phyloP scores from a whole-genome alignment of 345 rosid species.

The Heritiera littoralis region DNA sequence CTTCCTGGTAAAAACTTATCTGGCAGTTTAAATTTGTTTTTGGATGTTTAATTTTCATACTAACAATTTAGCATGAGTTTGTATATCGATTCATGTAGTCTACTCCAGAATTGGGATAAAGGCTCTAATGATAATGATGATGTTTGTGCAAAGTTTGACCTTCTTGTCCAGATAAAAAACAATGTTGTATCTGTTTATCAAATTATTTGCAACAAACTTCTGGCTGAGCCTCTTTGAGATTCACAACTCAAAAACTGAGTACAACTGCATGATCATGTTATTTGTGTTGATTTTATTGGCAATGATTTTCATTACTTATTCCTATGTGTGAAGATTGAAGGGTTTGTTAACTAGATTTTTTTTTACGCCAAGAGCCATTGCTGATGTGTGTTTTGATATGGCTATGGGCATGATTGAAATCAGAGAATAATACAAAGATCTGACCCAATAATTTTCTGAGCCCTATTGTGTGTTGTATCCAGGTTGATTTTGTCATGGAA shows the following conservation, averaged over 20 bases:
- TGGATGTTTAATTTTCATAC: background rate
- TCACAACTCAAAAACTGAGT: background rate
- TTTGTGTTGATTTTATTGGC: background rate
- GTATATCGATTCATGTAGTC: no score
- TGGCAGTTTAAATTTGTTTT: background rate
- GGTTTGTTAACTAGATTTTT: background rate
- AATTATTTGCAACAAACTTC: background rate
- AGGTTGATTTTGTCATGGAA: conserved; percentile 98
- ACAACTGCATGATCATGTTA: background rate
- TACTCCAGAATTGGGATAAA: no score
- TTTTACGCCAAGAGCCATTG: background rate
- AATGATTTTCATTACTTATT: background rate
- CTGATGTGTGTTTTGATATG: background rate
- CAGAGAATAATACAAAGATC: background rate
- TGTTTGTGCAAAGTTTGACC: background rate
- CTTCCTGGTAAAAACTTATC: background rate
- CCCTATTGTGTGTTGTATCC: conserved; percentile 17
- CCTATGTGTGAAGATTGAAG: background rate
- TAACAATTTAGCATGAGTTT: no score
- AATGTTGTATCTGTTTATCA: background rate
- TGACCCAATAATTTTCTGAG: conserved; percentile 7
- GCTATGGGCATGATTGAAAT: background rate
- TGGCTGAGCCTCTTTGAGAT: background rate
- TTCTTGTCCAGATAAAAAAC: conserved; percentile 1
- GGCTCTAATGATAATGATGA: background rate